Conservation (phyloP, 169 alveolate genomes). For the Plasmodium coatneyi region DNA sequence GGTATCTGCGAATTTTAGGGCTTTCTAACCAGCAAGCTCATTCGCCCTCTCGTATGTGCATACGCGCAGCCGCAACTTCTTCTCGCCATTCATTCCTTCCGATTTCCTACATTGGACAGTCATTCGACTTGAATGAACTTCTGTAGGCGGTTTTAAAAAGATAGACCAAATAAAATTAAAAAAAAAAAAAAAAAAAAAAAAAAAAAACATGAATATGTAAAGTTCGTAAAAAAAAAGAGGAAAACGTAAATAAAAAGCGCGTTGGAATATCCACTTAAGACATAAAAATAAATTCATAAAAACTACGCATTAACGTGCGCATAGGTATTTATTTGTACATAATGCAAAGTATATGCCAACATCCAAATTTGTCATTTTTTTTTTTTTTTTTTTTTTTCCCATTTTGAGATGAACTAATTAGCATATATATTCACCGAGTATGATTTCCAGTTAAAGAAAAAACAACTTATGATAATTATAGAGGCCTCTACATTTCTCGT, state of each 20-base stretch:
- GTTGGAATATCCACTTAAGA: background rate
- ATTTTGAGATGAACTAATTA: background rate
- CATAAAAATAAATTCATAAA: background rate
- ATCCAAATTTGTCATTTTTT: background rate
- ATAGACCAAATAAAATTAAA: conserved; percentile 3
- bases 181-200: background rate
- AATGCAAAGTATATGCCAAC: background rate
- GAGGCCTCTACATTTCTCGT: background rate
- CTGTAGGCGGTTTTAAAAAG: background rate
- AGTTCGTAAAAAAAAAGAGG: background rate
- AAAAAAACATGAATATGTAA: background rate
- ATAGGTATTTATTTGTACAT: background rate
- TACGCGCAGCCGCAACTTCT: background rate
- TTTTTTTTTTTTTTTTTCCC: background rate
- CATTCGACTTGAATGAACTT: background rate
- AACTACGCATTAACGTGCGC: background rate
- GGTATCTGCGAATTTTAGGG: background rate
- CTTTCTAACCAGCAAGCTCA: background rate
- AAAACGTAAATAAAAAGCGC: background rate
- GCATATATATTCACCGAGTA: background rate
- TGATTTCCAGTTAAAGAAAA: background rate
- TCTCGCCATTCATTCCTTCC: background rate
- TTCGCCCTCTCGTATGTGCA: background rate
- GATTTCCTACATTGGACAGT: background rate
- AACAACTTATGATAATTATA: background rate